Conservation (phyloP, 208 protist species). For the Porcisia hertigi region DNA sequence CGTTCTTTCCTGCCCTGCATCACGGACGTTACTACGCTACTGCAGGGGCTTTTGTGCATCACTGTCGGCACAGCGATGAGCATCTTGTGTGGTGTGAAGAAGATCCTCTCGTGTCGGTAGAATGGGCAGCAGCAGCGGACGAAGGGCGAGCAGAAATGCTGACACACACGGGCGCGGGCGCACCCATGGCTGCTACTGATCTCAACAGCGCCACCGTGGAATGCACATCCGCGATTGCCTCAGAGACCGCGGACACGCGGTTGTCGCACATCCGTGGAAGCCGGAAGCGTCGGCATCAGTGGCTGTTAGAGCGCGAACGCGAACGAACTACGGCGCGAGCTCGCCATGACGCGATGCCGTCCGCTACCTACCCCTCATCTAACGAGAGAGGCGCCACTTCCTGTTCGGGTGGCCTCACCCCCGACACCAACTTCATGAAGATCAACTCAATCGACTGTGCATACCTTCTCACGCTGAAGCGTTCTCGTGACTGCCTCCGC, state of each 20-base stretch:
- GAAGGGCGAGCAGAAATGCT: not conserved
- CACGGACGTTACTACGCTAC: constrained; percentile 50
- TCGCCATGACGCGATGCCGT: not conserved
- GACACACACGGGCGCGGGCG: not conserved
- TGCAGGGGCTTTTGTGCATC: constrained; percentile 44
- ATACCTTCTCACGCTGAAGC: constrained; percentile 5
- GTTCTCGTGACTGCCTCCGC: not conserved
- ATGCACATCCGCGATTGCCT: not conserved
- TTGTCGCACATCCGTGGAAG: not conserved
- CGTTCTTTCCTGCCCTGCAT: constrained; percentile 72
- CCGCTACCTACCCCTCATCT: not conserved
- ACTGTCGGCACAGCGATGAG: constrained; percentile 52
- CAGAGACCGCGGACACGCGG: not conserved
- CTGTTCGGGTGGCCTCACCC: not conserved
- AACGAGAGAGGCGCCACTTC: not conserved
- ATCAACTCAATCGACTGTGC: constrained; percentile 2
- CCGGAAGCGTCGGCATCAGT: constrained; percentile 22
- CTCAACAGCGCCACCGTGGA: not conserved
- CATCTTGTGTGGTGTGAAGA: constrained; percentile 70
- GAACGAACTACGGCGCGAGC: not conserved
- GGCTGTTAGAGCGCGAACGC: not conserved
- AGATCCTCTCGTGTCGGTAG: constrained; percentile 49
- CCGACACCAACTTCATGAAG: not conserved
- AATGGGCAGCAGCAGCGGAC: not conserved
- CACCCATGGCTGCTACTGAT: not conserved